Evolutionary conservation across 768 basidiomycete species (phyloP).

Genomic region (Plicaturopsis crispa): DNA sequence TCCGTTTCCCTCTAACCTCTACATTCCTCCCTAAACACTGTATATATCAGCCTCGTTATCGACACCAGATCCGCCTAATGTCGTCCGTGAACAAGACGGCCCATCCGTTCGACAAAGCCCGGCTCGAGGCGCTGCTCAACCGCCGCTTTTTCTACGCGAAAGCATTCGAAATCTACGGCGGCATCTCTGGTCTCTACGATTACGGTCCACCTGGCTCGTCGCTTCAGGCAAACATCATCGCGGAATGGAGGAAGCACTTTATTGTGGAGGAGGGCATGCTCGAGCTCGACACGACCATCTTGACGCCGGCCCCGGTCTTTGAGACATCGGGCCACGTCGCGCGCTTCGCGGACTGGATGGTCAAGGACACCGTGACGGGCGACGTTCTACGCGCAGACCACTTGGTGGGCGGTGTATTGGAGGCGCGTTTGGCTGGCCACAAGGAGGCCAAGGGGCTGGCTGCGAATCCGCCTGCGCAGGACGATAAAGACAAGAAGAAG

Average conservation of each 20-base stretch:
- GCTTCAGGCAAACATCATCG: constrained; percentile 92
- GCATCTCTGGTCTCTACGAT: constrained; percentile 93
- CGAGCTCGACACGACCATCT: constrained; percentile 96
- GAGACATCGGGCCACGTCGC: constrained; percentile 98
- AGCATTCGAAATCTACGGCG: constrained; percentile 98
- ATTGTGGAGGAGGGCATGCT: constrained; percentile 99
- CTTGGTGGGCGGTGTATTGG: constrained; percentile 86
- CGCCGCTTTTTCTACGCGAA: constrained; percentile 97
- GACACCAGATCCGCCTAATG: no score
- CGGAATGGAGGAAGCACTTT: constrained; percentile 96
- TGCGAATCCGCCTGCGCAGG: constrained; percentile 47
- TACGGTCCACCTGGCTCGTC: constrained; percentile 96
- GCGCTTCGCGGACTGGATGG: constrained; percentile 99
- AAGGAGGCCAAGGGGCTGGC: constrained; percentile 76
- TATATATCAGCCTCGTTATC: no score
- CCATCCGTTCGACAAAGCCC: constrained; percentile 80
- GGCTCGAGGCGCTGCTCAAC: constrained; percentile 80
- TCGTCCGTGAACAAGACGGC: constrained; percentile 67
- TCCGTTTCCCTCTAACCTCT: no score
- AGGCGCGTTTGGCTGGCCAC: constrained; percentile 85
- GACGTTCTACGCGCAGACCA: constrained; percentile 97
- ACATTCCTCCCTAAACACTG: no score
- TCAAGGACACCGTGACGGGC: constrained; percentile 90
- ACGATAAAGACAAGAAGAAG: constrained; percentile 66
- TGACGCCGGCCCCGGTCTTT: constrained; percentile 92